Base-by-base conservation (phyloP, 805 yeast genomes). In the Debaryomyces maramus region DNA sequence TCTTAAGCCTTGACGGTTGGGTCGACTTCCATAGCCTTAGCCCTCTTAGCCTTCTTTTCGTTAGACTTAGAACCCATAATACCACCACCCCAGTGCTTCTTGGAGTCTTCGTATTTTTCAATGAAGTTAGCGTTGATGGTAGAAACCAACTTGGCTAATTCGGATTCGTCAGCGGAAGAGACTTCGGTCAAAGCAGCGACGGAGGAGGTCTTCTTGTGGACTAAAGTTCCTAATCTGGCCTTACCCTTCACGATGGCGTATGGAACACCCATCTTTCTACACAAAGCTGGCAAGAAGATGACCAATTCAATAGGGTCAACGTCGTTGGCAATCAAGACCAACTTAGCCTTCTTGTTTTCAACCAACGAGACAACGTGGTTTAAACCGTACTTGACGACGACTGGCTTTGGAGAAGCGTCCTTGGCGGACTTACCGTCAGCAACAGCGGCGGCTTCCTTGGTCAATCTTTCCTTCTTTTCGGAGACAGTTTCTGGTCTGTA, bases 71-170 rank as follows among this genome's bases (percentile, higher is more conserved):
- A 77, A 73, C 98, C 97, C 81, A 93, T 78, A 73, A 88, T 68
- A 81, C 99, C 99, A 81, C 99, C 99, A 81, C 98, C 98, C 99
- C 99, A 91, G 85, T 88, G 96, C 78, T 88, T 89, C 83, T 95
- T 91, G 69, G 80, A 66, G 61, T 93, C 97, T 67, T 91, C 97
- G 85, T 84, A 88, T 77, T 88, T 88, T 69, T 87, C 96, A 61
- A 74, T 71, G 76, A 85, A 91, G 93, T 88, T 89, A 57, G 95
- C 84, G 77, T 88, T 83, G 73, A 91, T 81, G 64, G 98, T 85
- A 44, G 97, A 85, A 57, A 93, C 80, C 65, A 91, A 81, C 72
- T 88, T 86, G 56, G 97, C 90, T 63, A 91, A 83, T 65, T 87
- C 89, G 66, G 96, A 81, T 78, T 88, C 93, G 73, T 91, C 98